Evolutionary conservation across 805 yeast species (phyloP).

Genomic region (Hagleromyces aurorensis): DNA sequence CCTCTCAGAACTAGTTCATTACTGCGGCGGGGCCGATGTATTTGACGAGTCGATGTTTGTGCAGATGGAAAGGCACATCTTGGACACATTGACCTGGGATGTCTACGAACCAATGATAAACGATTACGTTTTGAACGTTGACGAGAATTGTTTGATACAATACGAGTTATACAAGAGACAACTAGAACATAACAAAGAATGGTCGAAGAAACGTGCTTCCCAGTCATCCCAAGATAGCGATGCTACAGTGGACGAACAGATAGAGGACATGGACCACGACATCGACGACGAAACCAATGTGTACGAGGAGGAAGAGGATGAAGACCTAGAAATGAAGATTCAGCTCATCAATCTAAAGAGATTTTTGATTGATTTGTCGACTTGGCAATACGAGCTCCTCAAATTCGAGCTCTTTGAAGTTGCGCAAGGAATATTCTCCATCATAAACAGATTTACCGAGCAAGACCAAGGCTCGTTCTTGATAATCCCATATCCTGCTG

Average conservation of each 20-base stretch:
- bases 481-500: constrained; percentile 19
- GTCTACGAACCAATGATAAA: constrained; percentile 54
- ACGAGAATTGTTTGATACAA: constrained; percentile 37
- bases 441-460: constrained; percentile 25
- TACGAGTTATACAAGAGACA: constrained; percentile 31
- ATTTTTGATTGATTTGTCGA: constrained; percentile 41
- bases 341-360: constrained; percentile 42
- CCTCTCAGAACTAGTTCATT: constrained; percentile 57
- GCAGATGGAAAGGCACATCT: constrained; percentile 73
- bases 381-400: constrained; percentile 39
- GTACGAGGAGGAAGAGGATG: constrained; percentile 22
- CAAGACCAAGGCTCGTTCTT: constrained; percentile 28
- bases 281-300: constrained; percentile 15
- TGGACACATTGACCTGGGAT: constrained; percentile 65
- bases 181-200: constrained; percentile 20
- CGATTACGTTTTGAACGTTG: constrained; percentile 39
- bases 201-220: constrained; percentile 17
- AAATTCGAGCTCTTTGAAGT: constrained; percentile 27
- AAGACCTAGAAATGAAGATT: constrained; percentile 26
- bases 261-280: constrained; percentile 3
- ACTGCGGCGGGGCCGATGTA: constrained; percentile 57
- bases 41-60: constrained; percentile 53
- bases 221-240: constrained; percentile 22
- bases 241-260: constrained; percentile 22
- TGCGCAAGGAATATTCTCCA: constrained; percentile 25